A percentile compares a stretch with the other conserved stretches of the same genome.
These are phyloP conservation scores for Salvia miltiorrhiza DNA, from an alignment of 257 asterid genomes.

Conservation along the genomic window DNA sequence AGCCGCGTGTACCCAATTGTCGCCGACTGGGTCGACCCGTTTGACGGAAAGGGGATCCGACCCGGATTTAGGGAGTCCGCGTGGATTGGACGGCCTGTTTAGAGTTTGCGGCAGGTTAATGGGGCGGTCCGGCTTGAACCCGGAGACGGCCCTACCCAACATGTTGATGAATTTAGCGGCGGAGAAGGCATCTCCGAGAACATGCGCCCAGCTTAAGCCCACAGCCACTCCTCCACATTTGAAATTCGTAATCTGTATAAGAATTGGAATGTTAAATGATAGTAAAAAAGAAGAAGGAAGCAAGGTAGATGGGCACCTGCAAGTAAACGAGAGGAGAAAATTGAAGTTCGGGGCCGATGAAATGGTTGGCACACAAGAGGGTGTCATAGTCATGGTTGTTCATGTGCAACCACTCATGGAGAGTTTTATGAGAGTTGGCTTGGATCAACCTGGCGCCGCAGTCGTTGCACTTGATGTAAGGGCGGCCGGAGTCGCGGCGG, in stretches of 20 bases:
- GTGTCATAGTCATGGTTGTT: conserved; percentile 33
- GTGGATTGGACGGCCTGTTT: conserved; percentile 7
- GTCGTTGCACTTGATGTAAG: conserved; percentile 78
- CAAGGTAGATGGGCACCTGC: conserved; percentile 30
- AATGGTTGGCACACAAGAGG: conserved; percentile 26
- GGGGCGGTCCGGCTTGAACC: conserved; percentile 27
- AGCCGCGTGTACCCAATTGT: conserved; percentile 50
- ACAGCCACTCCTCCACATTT: conserved; percentile 80
- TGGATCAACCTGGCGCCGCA: conserved; percentile 74
- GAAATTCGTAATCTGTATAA: conserved; percentile 56
- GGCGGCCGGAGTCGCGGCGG: conserved; percentile 56
- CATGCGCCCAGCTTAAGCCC: conserved; percentile 93
- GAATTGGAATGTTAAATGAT: background rate
- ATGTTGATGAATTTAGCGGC: conserved; percentile 52
- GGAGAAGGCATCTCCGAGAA: conserved; percentile 73
- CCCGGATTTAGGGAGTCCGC: background rate
- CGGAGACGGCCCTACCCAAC: conserved; percentile 35
- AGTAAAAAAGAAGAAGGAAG: background rate
- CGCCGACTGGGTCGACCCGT: conserved; percentile 71
- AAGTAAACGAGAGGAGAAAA: conserved; percentile 65
- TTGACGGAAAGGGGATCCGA: conserved; percentile 55
- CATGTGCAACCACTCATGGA: conserved; percentile 69
- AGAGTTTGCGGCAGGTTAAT: conserved; percentile 29
- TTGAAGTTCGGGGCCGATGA: conserved; percentile 69
- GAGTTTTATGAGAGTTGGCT: conserved; percentile 49